Percentiles rank a stretch among this genome's conserved stretches.
These are phyloP conservation scores for Lupinus albus DNA, from an alignment of 306 rosid species.

Conservation along the genomic window DNA sequence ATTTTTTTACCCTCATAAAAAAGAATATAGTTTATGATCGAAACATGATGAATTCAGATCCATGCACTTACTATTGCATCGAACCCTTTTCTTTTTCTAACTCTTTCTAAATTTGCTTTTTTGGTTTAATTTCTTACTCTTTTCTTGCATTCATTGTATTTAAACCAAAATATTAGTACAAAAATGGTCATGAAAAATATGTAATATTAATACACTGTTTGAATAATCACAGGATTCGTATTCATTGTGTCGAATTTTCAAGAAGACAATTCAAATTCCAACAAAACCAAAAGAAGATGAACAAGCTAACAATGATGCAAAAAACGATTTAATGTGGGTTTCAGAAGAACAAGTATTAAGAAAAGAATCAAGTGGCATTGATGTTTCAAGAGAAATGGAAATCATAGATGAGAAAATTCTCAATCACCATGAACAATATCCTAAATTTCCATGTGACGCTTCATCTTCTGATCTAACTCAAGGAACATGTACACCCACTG, in stretches of 20 bases:
- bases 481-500: constrained; percentile 67
- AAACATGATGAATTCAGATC: constrained; percentile 58
- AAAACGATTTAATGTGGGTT: constrained; percentile 43
- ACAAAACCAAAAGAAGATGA: constrained; percentile 51
- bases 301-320: constrained; percentile 29
- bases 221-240: constrained; percentile 73
- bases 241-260: constrained; percentile 88
- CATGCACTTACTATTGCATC: constrained; percentile 50
- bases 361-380: constrained; percentile 56
- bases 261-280: constrained; percentile 67
- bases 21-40: constrained; percentile 51
- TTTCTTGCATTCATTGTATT: constrained; percentile 26
- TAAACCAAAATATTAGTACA: background rate
- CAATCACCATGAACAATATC: constrained; percentile 39
- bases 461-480: constrained; percentile 96
- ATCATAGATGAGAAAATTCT: constrained; percentile 46
- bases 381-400: constrained; percentile 55
- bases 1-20: constrained; percentile 41
- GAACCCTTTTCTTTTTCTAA: constrained; percentile 41
- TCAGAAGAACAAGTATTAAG: constrained; percentile 44
- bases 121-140: constrained; percentile 43
- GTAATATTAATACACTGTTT: background rate
- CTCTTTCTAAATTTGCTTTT: constrained; percentile 46
- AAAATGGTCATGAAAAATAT: constrained; percentile 7
- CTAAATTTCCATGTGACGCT: constrained; percentile 64